Conservation (phyloP, 148 eudicot species). For the Vaccinium macrocarpon region DNA sequence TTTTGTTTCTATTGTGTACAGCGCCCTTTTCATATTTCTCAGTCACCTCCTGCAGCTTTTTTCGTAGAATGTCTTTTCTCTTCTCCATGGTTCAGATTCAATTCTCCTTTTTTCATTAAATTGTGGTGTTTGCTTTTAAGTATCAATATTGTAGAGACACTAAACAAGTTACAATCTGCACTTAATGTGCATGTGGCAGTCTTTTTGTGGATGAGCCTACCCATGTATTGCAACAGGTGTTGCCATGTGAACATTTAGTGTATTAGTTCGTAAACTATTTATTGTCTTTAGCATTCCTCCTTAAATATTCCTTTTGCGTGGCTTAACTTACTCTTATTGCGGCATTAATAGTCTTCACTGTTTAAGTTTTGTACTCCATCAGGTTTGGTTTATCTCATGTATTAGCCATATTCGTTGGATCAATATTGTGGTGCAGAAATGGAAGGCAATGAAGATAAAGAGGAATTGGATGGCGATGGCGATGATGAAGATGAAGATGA, state of each 20-base stretch:
- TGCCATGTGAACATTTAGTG: too few relatives aligned
- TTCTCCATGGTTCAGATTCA: not conserved
- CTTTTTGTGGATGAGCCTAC: too few relatives aligned
- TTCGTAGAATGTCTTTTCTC: not conserved
- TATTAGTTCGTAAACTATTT: too few relatives aligned
- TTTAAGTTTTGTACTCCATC: not conserved
- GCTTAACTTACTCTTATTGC: not conserved
- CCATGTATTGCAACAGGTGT: too few relatives aligned
- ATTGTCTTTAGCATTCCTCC: too few relatives aligned
- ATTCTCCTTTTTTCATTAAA: not conserved
- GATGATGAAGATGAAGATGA: slow-evolving; percentile 36
- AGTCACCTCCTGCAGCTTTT: not conserved
- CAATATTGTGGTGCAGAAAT: slow-evolving; percentile 38
- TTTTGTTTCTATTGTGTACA: not conserved
- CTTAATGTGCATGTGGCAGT: too few relatives aligned
- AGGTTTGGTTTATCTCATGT: not conserved
- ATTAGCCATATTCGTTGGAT: not conserved
- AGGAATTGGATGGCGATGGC: slow-evolving; percentile 38
- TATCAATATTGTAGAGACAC: too few relatives aligned
- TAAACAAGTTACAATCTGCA: too few relatives aligned
- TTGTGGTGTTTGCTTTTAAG: not conserved
- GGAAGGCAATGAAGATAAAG: slow-evolving; percentile 51
- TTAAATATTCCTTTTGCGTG: not conserved
- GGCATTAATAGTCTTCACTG: not conserved
- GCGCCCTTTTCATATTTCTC: not conserved